Evolutionary conservation across 2,329 filamentous ascomycete species (phyloP).

Genomic region (Rutstroemia sydowiana): DNA sequence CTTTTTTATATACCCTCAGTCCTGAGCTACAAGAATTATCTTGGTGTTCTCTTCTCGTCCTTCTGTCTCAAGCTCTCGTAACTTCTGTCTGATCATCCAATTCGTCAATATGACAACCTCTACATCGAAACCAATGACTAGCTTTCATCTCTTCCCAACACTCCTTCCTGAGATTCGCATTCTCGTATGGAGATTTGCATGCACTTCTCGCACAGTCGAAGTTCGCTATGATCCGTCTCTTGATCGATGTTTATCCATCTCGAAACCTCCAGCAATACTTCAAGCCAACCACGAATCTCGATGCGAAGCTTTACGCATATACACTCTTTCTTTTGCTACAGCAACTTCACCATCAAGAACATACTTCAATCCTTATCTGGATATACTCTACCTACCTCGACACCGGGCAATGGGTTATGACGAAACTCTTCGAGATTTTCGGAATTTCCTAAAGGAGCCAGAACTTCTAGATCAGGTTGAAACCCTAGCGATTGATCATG

Average conservation of each 20-base stretch:
- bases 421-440: conserved; percentile 35
- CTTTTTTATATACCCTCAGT: neutral
- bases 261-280: conserved; percentile 35
- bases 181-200: conserved; percentile 25
- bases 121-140: neutral
- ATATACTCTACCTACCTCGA: conserved; percentile 29
- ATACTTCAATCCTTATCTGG: conserved; percentile 26
- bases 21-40: neutral
- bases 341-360: conserved; percentile 23
- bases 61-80: neutral
- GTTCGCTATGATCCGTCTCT: conserved; percentile 30
- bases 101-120: neutral
- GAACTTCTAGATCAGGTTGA: conserved; percentile 31
- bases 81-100: neutral
- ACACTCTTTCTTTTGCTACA: conserved; percentile 32
- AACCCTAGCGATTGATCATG: conserved; percentile 40
- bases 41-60: neutral
- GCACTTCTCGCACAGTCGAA: conserved; percentile 20
- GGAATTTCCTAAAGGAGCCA: conserved; percentile 28
- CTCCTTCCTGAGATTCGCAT: conserved; percentile 27
- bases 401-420: conserved; percentile 31
- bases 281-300: conserved; percentile 38
- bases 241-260: conserved; percentile 30
- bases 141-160: conserved; percentile 22
- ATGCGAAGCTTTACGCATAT: conserved; percentile 34